Base-by-base conservation (phyloP, 257 asterid species). In the Penstemon barbatus region DNA sequence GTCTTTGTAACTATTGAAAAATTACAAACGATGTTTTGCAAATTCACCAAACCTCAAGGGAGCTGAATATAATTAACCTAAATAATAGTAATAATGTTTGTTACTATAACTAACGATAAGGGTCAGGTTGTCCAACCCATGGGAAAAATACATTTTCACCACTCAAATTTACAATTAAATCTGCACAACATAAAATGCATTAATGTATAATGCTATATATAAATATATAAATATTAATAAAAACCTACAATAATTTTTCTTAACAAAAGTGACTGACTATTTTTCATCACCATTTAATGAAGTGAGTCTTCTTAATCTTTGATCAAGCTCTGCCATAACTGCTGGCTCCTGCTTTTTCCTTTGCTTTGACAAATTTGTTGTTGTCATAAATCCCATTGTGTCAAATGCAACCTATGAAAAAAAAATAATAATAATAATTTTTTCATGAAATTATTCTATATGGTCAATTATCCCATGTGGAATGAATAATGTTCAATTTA, bases 321-420 rank as follows among this genome's bases (percentile, higher is more conserved):
- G 87, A 61, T 90, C 96, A 39, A 92, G 97, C 84, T 88, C 98
- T 18, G 97, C 98, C 96, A 88, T 86, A 38, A 92, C 98, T 2
- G 96, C 98, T 8, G 97, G 88, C 80, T 86, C 98, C 79, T 92
- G 98, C 77, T 90, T 92, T 72, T 92, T 92, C 90, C 97, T 77
- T 71, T 92, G 93, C 82, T 87, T 92, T 33, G 95, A 84, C 76
- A 92, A 84, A 62, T 73, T 85, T 19, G 88, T 85, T 13, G 91
- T 85, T 11, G 90, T 80, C 97, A 90, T 88, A 46, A 84, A 84
- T 15, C 98, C 97, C 56, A 90, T 85, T 81, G 85, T 83, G 57
- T 90, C 98, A 71, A 84, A 93, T 25, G 94, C 97, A 77, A 84
- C 91, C 98, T 93, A 78, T 72, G 65, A 7, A 19, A 42, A n/a